Percentiles rank a stretch among this genome's conserved stretches.
Conservation (phyloP, 225 moss, liverwort and hornwort species). For the Pseudisothecium myosuroides region DNA sequence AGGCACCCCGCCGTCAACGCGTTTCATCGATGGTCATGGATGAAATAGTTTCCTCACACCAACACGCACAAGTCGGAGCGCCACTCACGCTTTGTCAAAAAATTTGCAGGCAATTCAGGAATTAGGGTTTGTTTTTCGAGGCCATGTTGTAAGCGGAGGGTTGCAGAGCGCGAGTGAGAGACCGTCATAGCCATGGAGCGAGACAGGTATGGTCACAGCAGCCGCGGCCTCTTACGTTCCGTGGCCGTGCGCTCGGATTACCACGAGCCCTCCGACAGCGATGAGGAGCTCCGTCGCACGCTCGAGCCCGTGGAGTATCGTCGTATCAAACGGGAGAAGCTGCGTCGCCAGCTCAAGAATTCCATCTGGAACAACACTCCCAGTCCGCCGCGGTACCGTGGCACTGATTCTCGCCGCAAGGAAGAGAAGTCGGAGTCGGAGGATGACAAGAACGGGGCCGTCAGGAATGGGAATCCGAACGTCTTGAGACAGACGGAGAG, state of each 20-base stretch:
- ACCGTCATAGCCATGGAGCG: conserved; percentile 8
- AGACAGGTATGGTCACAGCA: conserved; percentile 9
- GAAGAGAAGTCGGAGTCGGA: neutral
- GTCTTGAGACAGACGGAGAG: neutral
- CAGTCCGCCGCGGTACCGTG: conserved; percentile 24
- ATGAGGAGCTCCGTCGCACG: conserved; percentile 19
- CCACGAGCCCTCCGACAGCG: conserved; percentile 19
- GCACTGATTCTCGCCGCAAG: neutral
- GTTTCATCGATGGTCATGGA: neutral
- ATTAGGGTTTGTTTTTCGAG: neutral
- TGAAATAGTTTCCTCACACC: neutral
- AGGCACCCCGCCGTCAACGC: too few relatives aligned
- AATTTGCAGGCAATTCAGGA: neutral
- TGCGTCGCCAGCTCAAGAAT: conserved; percentile 11
- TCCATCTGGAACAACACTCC: conserved; percentile 42
- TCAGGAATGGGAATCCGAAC: neutral
- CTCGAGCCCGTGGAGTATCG: conserved; percentile 32
- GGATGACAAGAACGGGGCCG: neutral
- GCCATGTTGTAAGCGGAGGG: neutral
- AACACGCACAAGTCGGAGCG: too few relatives aligned
- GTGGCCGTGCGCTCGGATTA: conserved; percentile 18
- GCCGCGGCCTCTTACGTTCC: conserved; percentile 9
- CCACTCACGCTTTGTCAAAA: too few relatives aligned
- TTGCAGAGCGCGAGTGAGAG: neutral
- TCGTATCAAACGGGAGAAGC: conserved; percentile 38